A percentile compares a stretch with the other conserved stretches of the same genome.
Conservation (phyloP, 176 grass and related monocot species). For the Melocanna baccifera region DNA sequence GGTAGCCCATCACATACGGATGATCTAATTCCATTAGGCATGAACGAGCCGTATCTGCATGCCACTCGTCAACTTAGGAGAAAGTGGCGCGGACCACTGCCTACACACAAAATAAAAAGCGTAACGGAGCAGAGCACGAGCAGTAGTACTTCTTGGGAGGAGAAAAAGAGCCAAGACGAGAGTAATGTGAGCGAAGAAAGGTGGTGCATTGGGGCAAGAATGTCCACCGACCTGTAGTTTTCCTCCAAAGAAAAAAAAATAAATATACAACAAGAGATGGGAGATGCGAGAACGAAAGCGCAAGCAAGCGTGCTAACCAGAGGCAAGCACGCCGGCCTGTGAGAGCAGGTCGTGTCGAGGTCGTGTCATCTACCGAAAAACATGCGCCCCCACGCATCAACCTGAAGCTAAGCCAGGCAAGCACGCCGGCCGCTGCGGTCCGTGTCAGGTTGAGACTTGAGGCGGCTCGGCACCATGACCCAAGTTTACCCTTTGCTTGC, state of each 20-base stretch:
- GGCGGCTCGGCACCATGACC: not conserved
- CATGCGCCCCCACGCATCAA: not conserved
- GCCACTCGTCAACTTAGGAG: not conserved
- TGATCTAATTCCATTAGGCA: not conserved
- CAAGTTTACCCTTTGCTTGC: not conserved
- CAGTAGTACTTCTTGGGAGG: not conserved
- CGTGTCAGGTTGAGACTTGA: not conserved
- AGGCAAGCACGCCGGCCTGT: too few relatives aligned
- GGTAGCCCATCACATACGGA: not conserved
- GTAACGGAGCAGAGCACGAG: not conserved
- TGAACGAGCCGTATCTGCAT: not conserved
- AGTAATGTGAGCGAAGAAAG: slow-evolving; percentile 27
- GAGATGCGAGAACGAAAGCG: not conserved
- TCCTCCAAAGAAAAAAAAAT: slow-evolving; percentile 16
- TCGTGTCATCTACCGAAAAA: not conserved
- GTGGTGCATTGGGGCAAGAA: not conserved
- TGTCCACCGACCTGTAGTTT: slow-evolving; percentile 24
- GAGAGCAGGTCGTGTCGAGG: not conserved
- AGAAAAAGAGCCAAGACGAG: not conserved
- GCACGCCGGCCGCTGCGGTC: not conserved
- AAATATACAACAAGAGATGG: not conserved
- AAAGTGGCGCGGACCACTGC: not conserved
- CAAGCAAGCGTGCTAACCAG: not conserved
- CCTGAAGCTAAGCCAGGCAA: not conserved
- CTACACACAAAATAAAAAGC: not conserved